These are phyloP conservation scores for Pachysandra terminalis DNA, from an alignment of 164 flowering plant species.

Conservation along the genomic window DNA sequence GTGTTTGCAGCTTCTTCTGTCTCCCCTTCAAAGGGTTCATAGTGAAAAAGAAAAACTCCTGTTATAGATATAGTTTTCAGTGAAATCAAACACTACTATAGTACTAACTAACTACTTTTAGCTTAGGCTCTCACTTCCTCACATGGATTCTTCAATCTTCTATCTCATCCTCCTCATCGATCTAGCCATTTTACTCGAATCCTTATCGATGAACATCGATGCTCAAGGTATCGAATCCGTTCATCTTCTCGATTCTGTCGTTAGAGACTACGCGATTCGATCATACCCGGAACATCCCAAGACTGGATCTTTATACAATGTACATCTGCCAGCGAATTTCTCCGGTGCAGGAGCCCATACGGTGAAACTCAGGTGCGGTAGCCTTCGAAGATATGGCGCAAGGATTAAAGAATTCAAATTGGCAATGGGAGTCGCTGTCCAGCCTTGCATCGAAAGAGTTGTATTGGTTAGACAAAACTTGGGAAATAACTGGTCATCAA, in stretches of 20 bases:
- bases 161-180: slow-evolving; percentile 5
- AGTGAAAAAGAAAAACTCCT: neutral
- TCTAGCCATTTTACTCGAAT: slow-evolving; percentile 9
- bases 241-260: slow-evolving; percentile 53
- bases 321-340: slow-evolving; percentile 53
- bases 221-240: slow-evolving; percentile 38
- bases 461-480: slow-evolving; percentile 57
- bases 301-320: slow-evolving; percentile 51
- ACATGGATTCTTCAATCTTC: slow-evolving; percentile 29
- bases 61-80: neutral
- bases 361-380: slow-evolving; percentile 69
- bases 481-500: slow-evolving; percentile 57
- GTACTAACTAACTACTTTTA: neutral
- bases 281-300: slow-evolving; percentile 34
- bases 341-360: slow-evolving; percentile 54
- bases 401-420: slow-evolving; percentile 55
- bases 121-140: slow-evolving; percentile 8
- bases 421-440: slow-evolving; percentile 38
- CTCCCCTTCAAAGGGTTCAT: neutral
- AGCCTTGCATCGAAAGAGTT: slow-evolving; percentile 69
- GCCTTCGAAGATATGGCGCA: slow-evolving; percentile 76
- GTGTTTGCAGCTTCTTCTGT: slow-evolving; percentile 14
- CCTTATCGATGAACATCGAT: slow-evolving; percentile 2
- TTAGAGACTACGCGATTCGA: slow-evolving; percentile 61
- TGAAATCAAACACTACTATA: neutral